Evolutionary conservation across 2,329 filamentous ascomycete genomes (phyloP), one percentile per base, ranked within the genome.

Genomic region (Pseudogymnoascus sp.): DNA sequence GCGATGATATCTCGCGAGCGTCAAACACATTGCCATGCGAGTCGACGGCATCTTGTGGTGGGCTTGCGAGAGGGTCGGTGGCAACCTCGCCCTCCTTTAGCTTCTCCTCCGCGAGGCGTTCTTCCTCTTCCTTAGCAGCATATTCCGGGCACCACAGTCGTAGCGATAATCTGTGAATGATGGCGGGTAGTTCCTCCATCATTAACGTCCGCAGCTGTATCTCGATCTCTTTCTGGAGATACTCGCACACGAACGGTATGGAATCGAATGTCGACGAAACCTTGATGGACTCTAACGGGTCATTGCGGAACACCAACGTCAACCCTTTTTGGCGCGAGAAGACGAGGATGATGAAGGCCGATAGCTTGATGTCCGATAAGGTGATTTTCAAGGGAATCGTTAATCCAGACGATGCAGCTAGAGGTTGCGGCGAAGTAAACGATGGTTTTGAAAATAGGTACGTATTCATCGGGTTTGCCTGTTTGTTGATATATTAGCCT

Each of bases 231-330:
- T 91, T 89, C 73, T 99, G 94, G 63, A 99, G 79, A 75, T 97
- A 97, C 75, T 99, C 92, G 69, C 94, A 89, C 66, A 99, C 94
- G 73, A 99, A 99, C 50, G 94, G 93, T 71, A 99, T 99, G 11
- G 93, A 96, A 78, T 99, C 94, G 76, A 99, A 99, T 50, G 94
- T 99, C 69, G 93, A 97, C 0, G 93, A 97, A 68, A 99, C 94
- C 79, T 97, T 97, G 71, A 99, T 86, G 4, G 93, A 97, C 74
- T 99, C 94, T 66, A 99, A 85, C 4, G 94, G 94, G 74, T 99
- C 94, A 82, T 99, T 97, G 70, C 94, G 88, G 75, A 99, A 99
- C 50, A 99, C 94, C 59, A 99, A 82, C 1, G 94, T 99, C 63
- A 99, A 83, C 18, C 94, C 94, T 74, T 99, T 99, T 77, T 96